A percentile compares a stretch with the other conserved stretches of the same genome.
Evolutionary conservation across 768 basidiomycete genomes (phyloP).

Genomic region (Hirschioporus abietinus): DNA sequence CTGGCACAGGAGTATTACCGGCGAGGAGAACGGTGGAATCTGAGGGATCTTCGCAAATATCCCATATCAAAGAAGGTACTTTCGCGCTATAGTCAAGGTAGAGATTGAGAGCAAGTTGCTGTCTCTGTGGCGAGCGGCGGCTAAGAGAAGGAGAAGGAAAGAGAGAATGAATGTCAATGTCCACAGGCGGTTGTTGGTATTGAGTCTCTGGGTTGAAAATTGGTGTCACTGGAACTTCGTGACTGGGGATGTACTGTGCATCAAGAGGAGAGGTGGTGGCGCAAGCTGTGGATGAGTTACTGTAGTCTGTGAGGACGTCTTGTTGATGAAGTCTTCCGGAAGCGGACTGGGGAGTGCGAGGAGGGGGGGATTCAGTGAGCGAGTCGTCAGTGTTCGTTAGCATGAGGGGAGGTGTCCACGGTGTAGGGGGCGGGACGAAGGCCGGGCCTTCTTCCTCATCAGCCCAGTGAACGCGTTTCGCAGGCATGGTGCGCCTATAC

Average conservation of each 20-base stretch:
- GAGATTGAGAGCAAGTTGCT: neutral
- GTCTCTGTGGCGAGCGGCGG: neutral
- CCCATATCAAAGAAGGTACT: neutral
- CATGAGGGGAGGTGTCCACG: neutral
- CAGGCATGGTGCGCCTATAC: neutral
- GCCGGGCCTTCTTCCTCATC: neutral
- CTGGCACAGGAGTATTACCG: neutral
- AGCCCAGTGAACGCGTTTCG: constrained; percentile 4
- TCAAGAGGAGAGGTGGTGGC: neutral
- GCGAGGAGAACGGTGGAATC: neutral
- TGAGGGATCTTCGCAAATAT: neutral
- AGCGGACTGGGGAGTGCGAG: neutral
- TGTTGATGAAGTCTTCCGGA: neutral
- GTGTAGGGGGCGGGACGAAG: neutral
- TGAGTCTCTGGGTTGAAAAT: neutral
- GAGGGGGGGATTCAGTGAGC: neutral
- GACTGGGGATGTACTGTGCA: neutral
- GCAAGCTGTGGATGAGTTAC: neutral
- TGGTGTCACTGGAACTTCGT: neutral
- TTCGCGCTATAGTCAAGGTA: neutral
- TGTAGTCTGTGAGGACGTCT: neutral
- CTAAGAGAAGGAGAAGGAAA: constrained; percentile 15
- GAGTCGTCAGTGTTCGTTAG: constrained; percentile 3
- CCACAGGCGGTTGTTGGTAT: neutral
- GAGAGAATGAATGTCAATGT: constrained; percentile 8